Percentiles rank a stretch among this genome's conserved stretches.
These are phyloP conservation scores for Trichopus zeylanicus DNA, from an alignment of 116 monocot species.

Conservation along the genomic window DNA sequence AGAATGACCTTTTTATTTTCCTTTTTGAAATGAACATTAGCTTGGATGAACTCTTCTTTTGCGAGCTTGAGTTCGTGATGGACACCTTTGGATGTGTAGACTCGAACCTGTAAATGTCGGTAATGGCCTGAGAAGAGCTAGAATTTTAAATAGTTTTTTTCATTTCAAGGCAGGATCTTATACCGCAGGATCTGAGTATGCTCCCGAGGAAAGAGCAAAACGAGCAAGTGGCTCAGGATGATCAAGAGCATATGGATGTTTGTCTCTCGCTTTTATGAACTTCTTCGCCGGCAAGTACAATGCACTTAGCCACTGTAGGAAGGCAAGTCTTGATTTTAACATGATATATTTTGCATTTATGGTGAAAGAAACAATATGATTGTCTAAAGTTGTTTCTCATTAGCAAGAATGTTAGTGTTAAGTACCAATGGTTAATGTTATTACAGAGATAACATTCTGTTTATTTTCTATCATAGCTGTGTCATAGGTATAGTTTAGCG, in stretches of 20 bases:
- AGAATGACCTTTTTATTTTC: conserved; percentile 32
- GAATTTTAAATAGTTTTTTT: neutral
- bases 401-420: neutral
- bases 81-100: conserved; percentile 44
- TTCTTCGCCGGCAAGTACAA: conserved; percentile 21
- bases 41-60: conserved; percentile 40
- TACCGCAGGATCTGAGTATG: conserved; percentile 48
- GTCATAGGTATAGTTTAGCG: no score
- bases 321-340: neutral
- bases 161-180: neutral
- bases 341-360: no score
- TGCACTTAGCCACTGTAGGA: conserved; percentile 20
- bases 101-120: conserved; percentile 29
- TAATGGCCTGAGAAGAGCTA: neutral
- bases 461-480: neutral
- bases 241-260: conserved; percentile 30
- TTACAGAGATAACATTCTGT: neutral
- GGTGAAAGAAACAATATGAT: no score
- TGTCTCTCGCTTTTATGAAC: conserved; percentile 10
- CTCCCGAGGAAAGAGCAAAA: conserved; percentile 46
- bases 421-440: neutral
- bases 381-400: no score
- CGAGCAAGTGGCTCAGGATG: conserved; percentile 31
- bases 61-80: conserved; percentile 35
- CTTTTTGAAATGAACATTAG: conserved; percentile 29